These are phyloP conservation scores for Venturia asperata DNA, from an alignment of 2,329 filamentous ascomycete species.

Conservation along the genomic window DNA sequence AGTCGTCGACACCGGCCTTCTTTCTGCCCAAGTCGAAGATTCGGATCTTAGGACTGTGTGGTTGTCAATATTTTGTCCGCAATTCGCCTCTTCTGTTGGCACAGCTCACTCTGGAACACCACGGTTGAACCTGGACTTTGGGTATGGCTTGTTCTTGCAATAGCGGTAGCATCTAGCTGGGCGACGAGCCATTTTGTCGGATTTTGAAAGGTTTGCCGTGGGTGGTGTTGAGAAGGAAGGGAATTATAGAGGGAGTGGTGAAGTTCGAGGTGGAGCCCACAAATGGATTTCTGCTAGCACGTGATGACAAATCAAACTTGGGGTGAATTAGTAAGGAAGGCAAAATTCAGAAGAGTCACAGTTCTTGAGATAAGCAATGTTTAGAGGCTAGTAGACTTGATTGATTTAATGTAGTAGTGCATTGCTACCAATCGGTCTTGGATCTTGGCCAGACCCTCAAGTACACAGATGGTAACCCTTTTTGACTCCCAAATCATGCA, in stretches of 20 bases:
- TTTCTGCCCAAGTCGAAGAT: conserved; percentile 99
- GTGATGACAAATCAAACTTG: conserved; percentile 8
- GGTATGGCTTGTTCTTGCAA: conserved; percentile 93
- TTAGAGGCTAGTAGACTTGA: background rate
- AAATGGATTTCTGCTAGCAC: conserved; percentile 12
- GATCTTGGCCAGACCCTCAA: background rate
- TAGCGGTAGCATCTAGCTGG: conserved; percentile 99
- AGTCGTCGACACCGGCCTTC: conserved; percentile 97
- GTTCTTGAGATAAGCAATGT: background rate
- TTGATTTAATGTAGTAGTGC: background rate
- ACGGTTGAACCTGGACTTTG: conserved; percentile 99
- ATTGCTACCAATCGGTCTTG: background rate
- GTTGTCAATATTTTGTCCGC: conserved; percentile 20
- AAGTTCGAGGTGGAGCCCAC: background rate
- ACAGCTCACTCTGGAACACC: conserved; percentile 59
- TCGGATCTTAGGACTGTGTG: conserved; percentile 63
- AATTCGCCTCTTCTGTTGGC: background rate
- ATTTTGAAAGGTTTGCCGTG: conserved; percentile 43
- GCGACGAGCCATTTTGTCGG: conserved; percentile 81
- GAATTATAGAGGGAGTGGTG: no score
- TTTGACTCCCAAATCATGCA: background rate
- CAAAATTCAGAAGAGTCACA: background rate
- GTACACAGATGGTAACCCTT: background rate
- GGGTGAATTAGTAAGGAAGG: background rate
- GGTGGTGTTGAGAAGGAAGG: conserved; percentile 23